A percentile compares a stretch with the other conserved stretches of the same genome.
phyloP scores from a whole-genome alignment of 768 basidiomycete genomes.

The Chalciporus pseudorubinellus region DNA sequence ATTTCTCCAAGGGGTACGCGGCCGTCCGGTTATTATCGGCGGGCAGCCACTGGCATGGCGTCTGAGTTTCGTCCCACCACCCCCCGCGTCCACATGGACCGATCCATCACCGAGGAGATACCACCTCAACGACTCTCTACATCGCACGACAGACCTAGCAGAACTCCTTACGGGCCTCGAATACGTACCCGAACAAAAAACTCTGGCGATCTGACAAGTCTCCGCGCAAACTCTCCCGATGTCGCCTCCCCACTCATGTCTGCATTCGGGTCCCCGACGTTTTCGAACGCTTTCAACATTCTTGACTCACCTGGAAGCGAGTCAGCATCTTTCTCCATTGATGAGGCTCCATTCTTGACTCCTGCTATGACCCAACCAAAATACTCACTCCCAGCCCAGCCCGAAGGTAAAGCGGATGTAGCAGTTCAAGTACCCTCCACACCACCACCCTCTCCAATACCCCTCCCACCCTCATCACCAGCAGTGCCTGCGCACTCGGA shows the following conservation, averaged over 20 bases:
- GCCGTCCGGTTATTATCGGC: neutral
- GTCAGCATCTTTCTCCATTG: neutral
- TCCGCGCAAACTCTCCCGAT: constrained; percentile 4
- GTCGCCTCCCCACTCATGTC: constrained; percentile 4
- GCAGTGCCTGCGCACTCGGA: constrained; percentile 6
- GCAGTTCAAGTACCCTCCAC: constrained; percentile 12
- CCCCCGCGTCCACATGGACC: constrained; percentile 15
- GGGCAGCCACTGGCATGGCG: no score
- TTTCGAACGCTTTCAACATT: neutral
- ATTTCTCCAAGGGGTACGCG: neutral
- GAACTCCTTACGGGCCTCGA: constrained; percentile 23
- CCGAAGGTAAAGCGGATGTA: constrained; percentile 4
- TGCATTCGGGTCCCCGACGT: neutral
- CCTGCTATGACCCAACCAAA: neutral
- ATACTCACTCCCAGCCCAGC: neutral
- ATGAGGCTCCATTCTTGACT: constrained; percentile 1
- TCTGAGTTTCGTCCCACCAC: no score
- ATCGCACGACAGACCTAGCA: constrained; percentile 21
- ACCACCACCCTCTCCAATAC: neutral
- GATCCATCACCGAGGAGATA: constrained; percentile 9
- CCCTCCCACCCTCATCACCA: constrained; percentile 1
- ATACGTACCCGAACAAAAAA: constrained; percentile 16
- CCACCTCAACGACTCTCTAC: constrained; percentile 11
- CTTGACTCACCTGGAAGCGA: constrained; percentile 4
- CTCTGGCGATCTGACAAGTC: constrained; percentile 11